Percentiles rank a stretch among this genome's conserved stretches.
Evolutionary conservation across 768 basidiomycete species (phyloP).

Genomic region (Boletus huronensis): DNA sequence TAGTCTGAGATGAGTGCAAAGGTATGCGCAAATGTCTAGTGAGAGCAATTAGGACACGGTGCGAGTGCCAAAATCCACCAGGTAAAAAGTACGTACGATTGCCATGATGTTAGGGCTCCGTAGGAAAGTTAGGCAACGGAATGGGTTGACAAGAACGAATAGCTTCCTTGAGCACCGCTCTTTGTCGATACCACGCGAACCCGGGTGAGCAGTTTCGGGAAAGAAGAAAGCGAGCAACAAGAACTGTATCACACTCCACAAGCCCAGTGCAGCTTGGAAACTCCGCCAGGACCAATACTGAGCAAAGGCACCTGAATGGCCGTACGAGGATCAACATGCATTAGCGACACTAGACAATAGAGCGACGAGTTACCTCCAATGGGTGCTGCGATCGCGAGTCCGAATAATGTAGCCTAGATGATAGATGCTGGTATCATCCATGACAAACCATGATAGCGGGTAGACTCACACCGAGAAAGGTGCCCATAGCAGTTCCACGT

Average conservation of each 20-base stretch:
- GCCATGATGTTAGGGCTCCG: constrained; percentile 57
- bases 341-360: background rate
- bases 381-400: constrained; percentile 60
- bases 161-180: constrained; percentile 16
- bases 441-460: background rate
- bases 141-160: constrained; percentile 56
- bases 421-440: background rate
- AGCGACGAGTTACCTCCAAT: constrained; percentile 41
- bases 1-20: constrained; percentile 27
- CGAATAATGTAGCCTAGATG: constrained; percentile 45
- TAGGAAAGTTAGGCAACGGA: constrained; percentile 47
- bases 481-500: constrained; percentile 55
- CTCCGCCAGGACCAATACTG: constrained; percentile 66
- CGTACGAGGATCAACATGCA: background rate
- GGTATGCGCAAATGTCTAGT: constrained; percentile 41
- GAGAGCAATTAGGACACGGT: background rate
- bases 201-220: constrained; percentile 70
- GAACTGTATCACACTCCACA: constrained; percentile 39
- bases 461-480: constrained; percentile 48
- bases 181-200: constrained; percentile 52
- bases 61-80: background rate
- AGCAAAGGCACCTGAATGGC: constrained; percentile 40
- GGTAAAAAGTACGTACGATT: constrained; percentile 39
- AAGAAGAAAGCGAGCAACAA: constrained; percentile 42
- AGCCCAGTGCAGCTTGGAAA: constrained; percentile 48